Evolutionary conservation across 257 asterid genomes (phyloP).

Genomic region (Dorcoceras hygrometricum): DNA sequence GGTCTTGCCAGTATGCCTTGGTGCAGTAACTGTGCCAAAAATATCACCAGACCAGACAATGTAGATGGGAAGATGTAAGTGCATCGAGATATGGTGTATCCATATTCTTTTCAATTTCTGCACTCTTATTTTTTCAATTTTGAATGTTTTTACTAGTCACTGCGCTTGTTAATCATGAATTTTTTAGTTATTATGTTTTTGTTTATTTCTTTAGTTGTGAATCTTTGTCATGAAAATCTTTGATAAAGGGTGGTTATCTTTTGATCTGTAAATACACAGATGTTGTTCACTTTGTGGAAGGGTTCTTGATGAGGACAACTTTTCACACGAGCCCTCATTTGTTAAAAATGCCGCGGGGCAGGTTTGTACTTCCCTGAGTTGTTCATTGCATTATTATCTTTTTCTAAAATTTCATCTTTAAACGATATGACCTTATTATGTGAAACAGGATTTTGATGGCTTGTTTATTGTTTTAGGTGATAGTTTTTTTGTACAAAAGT

Average conservation of each 20-base stretch:
- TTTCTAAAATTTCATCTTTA: not conserved
- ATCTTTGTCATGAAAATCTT: not conserved
- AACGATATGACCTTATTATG: not conserved
- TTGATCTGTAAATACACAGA: constrained; percentile 35
- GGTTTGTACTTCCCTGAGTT: constrained; percentile 34
- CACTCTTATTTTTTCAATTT: not conserved
- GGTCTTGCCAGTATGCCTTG: constrained; percentile 34
- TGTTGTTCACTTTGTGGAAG: constrained; percentile 65
- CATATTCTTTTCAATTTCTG: not conserved
- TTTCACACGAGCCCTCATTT: constrained; percentile 52
- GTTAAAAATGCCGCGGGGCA: constrained; percentile 58
- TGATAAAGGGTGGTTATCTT: constrained; percentile 6
- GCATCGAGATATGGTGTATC: not conserved
- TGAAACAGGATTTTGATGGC: not conserved
- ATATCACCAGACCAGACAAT: constrained; percentile 28
- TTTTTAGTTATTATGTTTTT: not conserved
- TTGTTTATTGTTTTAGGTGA: not conserved
- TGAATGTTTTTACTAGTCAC: not conserved
- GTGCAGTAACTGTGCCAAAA: constrained; percentile 44
- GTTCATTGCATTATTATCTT: constrained; percentile 3
- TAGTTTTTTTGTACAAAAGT: not conserved
- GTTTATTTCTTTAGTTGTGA: not conserved
- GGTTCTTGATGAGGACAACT: constrained; percentile 58
- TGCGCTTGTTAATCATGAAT: not conserved
- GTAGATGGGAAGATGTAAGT: constrained; percentile 50